Conservation (phyloP, 495 filamentous ascomycete genomes). For the Aspergillus bertholletiae region DNA sequence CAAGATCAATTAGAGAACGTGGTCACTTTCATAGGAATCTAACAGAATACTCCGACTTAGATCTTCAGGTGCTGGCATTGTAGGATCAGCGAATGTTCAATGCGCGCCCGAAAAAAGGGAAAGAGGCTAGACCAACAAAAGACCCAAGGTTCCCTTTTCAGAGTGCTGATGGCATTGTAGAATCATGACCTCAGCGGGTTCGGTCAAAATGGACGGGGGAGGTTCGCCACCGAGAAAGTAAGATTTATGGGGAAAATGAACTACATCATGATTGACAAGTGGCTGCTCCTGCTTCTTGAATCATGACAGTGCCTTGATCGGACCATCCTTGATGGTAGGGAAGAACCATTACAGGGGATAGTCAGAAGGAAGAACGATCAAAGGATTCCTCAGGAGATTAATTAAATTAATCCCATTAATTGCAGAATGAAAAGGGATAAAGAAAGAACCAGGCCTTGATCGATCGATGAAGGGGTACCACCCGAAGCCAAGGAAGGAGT, state of each 20-base stretch:
- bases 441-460: background rate
- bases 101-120: too few relatives aligned
- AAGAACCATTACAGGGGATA: too few relatives aligned
- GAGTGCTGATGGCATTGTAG: background rate
- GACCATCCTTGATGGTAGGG: too few relatives aligned
- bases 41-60: too few relatives aligned
- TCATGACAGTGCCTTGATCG: too few relatives aligned
- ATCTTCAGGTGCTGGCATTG: too few relatives aligned
- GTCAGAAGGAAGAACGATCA: too few relatives aligned
- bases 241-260: background rate
- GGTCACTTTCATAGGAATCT: too few relatives aligned
- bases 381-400: background rate
- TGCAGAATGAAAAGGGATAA: background rate
- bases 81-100: too few relatives aligned
- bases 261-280: background rate
- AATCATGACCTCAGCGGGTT: background rate
- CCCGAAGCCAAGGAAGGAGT: background rate
- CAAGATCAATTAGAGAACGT: too few relatives aligned
- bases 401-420: too few relatives aligned
- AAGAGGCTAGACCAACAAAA: too few relatives aligned
- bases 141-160: background rate
- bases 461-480: background rate
- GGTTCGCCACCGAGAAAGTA: background rate
- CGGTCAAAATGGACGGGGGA: background rate
- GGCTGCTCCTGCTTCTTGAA: background rate